Percentiles rank a stretch among this genome's conserved stretches.
Evolutionary conservation across 2,329 filamentous ascomycete species (phyloP).

Genomic region (Claviceps sp.): DNA sequence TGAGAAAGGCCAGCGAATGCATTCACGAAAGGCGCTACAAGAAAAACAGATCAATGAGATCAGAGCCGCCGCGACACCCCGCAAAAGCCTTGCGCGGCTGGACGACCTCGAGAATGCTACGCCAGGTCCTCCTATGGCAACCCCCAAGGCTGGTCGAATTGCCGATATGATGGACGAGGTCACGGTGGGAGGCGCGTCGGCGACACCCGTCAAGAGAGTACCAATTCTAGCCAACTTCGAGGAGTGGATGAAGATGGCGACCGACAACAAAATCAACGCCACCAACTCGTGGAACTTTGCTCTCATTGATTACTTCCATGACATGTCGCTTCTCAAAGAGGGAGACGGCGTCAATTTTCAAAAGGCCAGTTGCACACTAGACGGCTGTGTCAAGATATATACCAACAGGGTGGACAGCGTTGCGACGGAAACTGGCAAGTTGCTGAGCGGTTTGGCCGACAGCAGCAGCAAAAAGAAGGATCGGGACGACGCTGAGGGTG

Average conservation of each 20-base stretch:
- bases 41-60: constrained; percentile 88
- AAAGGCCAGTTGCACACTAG: constrained; percentile 91
- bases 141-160: constrained; percentile 29
- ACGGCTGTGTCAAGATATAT: constrained; percentile 98
- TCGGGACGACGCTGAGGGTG: constrained; percentile 52
- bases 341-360: constrained; percentile 97
- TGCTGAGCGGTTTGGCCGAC: constrained; percentile 86
- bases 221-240: constrained; percentile 96
- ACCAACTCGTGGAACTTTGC: constrained; percentile 99
- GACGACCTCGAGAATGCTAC: constrained; percentile 45
- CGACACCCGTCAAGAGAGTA: constrained; percentile 92
- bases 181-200: constrained; percentile 57
- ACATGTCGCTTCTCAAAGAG: constrained; percentile 94
- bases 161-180: constrained; percentile 41
- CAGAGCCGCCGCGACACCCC: constrained; percentile 55
- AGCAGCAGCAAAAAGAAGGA: constrained; percentile 62
- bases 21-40: constrained; percentile 77
- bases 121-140: constrained; percentile 40
- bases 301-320: constrained; percentile 98
- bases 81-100: constrained; percentile 47
- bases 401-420: constrained; percentile 97
- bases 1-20: constrained; percentile 79
- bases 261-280: constrained; percentile 98
- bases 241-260: constrained; percentile 99
- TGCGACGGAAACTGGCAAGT: constrained; percentile 89